Conservation (phyloP, 257 asterid genomes). For the Haberlea rhodopensis region DNA sequence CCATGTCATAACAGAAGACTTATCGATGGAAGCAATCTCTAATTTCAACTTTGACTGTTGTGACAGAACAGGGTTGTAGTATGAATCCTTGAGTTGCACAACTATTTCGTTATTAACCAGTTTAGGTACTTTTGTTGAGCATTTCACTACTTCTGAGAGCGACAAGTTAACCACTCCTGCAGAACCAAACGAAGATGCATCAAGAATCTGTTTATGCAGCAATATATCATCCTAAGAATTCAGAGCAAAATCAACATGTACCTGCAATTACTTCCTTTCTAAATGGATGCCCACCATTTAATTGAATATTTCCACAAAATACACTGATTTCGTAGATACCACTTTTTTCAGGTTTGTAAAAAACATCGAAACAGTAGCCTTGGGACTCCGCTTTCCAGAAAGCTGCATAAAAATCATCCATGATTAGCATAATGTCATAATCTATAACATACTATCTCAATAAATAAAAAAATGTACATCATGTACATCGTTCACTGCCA, state of each 20-base stretch:
- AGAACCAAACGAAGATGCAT: constrained; percentile 23
- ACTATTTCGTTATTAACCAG: constrained; percentile 48
- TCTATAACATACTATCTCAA: constrained; percentile 4
- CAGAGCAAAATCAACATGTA: constrained; percentile 14
- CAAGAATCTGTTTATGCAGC: background rate
- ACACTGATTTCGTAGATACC: constrained; percentile 58
- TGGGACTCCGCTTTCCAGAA: constrained; percentile 26
- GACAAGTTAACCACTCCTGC: constrained; percentile 70
- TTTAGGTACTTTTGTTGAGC: constrained; percentile 46
- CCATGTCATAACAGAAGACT: constrained; percentile 49
- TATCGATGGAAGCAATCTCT: constrained; percentile 73
- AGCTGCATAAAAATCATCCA: constrained; percentile 38
- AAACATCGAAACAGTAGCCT: constrained; percentile 52
- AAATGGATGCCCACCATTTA: constrained; percentile 58
- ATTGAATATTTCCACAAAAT: constrained; percentile 82
- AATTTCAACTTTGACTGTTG: constrained; percentile 61
- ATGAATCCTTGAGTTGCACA: constrained; percentile 70
- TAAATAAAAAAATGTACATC: background rate
- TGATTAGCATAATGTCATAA: constrained; percentile 14
- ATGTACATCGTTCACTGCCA: constrained; percentile 41
- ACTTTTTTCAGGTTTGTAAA: constrained; percentile 59
- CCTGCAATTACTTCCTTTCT: constrained; percentile 71
- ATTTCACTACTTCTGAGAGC: constrained; percentile 60
- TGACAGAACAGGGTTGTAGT: constrained; percentile 47
- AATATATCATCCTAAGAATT: background rate